Percentiles rank a stretch among this genome's conserved stretches.
Evolutionary conservation across 306 rosid species (phyloP).

Genomic region (Hippophae gyantsensis): DNA sequence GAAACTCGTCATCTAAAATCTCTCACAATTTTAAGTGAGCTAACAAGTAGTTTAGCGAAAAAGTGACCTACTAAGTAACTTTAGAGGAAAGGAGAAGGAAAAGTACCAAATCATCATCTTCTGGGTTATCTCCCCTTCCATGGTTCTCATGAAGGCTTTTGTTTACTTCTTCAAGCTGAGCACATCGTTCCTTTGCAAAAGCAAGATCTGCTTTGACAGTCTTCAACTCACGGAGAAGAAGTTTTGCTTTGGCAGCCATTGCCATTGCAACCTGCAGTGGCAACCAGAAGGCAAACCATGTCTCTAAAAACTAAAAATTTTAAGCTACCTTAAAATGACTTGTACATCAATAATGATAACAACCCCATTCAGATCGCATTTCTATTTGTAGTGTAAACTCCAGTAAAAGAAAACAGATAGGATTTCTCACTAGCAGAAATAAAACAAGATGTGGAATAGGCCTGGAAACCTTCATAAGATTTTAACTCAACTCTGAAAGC

Average conservation of each 20-base stretch:
- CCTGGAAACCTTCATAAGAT: no score
- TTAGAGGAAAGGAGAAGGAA: not conserved
- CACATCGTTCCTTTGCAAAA: slow-evolving; percentile 96
- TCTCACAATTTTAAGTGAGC: not conserved
- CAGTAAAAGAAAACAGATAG: no score
- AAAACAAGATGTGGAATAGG: no score
- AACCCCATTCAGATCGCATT: no score
- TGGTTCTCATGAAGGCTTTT: slow-evolving; percentile 78
- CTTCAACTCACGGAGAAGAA: slow-evolving; percentile 94
- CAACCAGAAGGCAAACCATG: slow-evolving; percentile 25
- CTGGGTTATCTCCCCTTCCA: slow-evolving; percentile 76
- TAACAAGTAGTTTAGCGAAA: not conserved
- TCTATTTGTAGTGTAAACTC: no score
- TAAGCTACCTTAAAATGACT: no score
- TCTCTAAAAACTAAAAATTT: slow-evolving; percentile 9
- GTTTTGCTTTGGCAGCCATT: slow-evolving; percentile 98
- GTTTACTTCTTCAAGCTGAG: slow-evolving; percentile 92
- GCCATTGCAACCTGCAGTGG: slow-evolving; percentile 93
- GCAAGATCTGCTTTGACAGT: slow-evolving; percentile 96
- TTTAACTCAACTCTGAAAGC: no score
- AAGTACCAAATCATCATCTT: slow-evolving; percentile 90
- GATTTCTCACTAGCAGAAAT: no score
- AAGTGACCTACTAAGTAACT: not conserved
- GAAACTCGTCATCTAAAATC: no score
- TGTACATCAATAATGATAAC: no score